These are phyloP conservation scores for Beta corolliflora DNA, from an alignment of 179 eudicot genomes.

Conservation along the genomic window DNA sequence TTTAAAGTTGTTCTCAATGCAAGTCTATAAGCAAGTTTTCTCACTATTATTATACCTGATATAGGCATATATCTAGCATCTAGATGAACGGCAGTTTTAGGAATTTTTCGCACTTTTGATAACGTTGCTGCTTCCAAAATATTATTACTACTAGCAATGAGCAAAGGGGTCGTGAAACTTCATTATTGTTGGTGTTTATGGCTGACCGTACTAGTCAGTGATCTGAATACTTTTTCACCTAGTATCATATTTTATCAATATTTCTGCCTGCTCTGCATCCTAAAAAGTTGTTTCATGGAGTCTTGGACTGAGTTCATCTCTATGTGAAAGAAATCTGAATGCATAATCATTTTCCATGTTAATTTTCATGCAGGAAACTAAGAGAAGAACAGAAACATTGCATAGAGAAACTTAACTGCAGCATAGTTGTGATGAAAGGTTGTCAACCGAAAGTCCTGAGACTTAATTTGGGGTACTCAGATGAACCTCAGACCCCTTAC, in stretches of 20 bases:
- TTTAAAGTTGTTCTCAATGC: background rate
- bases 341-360: background rate
- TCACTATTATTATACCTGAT: background rate
- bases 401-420: constrained; percentile 77
- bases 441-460: constrained; percentile 74
- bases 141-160: background rate
- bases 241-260: background rate
- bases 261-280: background rate
- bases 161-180: background rate
- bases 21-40: background rate
- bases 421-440: constrained; percentile 84
- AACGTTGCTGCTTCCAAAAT: background rate
- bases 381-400: constrained; percentile 81
- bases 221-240: background rate
- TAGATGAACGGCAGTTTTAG: background rate
- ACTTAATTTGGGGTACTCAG: constrained; percentile 64
- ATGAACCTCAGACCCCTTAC: constrained; percentile 72
- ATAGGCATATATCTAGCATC: background rate
- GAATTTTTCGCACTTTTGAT: background rate
- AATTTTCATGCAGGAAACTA: constrained; percentile 55
- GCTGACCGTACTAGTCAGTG: background rate
- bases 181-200: background rate
- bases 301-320: background rate
- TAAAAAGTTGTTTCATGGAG: too few species aligned
- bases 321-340: background rate